These are phyloP conservation scores for Angomonas deanei DNA, from an alignment of 208 protist species.

Conservation along the genomic window DNA sequence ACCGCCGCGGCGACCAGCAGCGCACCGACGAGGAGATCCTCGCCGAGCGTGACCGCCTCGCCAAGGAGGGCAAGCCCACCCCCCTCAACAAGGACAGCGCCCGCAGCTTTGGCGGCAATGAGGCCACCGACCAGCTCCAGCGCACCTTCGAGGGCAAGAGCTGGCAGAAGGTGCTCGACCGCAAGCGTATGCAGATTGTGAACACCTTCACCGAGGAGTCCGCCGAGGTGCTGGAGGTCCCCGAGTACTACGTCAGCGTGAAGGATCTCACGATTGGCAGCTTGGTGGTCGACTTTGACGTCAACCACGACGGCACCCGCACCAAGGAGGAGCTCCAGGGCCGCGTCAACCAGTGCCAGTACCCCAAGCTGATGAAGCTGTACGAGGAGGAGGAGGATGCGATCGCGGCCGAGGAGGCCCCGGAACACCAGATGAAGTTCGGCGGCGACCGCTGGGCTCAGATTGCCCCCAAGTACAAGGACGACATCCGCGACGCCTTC, in stretches of 20 bases:
- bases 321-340: slow-evolving; percentile 27
- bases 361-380: slow-evolving; percentile 35
- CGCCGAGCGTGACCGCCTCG: slow-evolving; percentile 20
- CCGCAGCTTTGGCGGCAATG: background rate
- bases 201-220: slow-evolving; percentile 67
- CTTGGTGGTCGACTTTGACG: slow-evolving; percentile 51
- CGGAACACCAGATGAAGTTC: slow-evolving; percentile 3
- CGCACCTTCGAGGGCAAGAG: slow-evolving; percentile 46
- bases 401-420: slow-evolving; percentile 6
- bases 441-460: slow-evolving; percentile 1
- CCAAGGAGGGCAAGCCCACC: slow-evolving; percentile 22
- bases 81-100: slow-evolving; percentile 5
- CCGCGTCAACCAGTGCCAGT: slow-evolving; percentile 30
- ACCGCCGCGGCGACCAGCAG: slow-evolving; percentile 8
- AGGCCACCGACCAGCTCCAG: slow-evolving; percentile 22
- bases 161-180: slow-evolving; percentile 63
- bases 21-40: slow-evolving; percentile 26
- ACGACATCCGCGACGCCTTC: slow-evolving; percentile 45
- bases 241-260: slow-evolving; percentile 47
- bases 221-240: slow-evolving; percentile 36
- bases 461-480: slow-evolving; percentile 24
- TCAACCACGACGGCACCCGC: slow-evolving; percentile 38
- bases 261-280: slow-evolving; percentile 32
- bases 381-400: slow-evolving; percentile 49
- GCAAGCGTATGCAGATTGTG: slow-evolving; percentile 47